Base-by-base conservation (phyloP, 2,329 filamentous ascomycete species). In the Fusarium mundagurra region DNA sequence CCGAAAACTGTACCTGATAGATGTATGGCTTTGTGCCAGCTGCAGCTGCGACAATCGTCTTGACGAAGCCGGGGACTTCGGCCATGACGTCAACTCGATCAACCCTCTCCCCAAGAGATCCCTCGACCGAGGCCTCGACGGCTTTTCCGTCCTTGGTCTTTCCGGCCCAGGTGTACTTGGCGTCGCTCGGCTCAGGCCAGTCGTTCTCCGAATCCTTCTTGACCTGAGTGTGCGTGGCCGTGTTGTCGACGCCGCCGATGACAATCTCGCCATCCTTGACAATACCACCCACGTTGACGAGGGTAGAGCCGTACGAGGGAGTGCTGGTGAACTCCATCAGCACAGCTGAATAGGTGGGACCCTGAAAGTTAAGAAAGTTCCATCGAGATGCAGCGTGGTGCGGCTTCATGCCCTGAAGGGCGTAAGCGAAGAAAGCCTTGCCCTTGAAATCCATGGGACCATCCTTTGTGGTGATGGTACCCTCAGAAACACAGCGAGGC, bases 251-350 rank as follows among this genome's bases (percentile, higher is more conserved):
- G 61, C 93, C 93, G 45, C 92, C 95, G 64, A 90, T 89, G 72
- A 98, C 83, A 67, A 98, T 91, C 83, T 96, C 91, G 69, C 90
- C 93, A 69, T 98, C 93, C 80, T 92, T 95, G 63, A 90, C 91
- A 67, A 99, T 90, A 61, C 91, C 93, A 63, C 95, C 94, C 27
- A 98, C 93, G 73, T 90, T 93, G 72, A 99, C 95, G 24, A 90
- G 85, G 2, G 95, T 98, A 58, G 91, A 91, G 39, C 94, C 96
- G 81, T 99, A 99, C 9, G 96, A 98, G 8, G 94, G 91, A 34
- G 96, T 97, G 2, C 96, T 99, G 43, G 91, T 97, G 83, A 92
- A 99, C 83, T 98, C 93, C 96, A 99, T 99, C 86, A 98, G 87
- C 75, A 97, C 85, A 34, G 95, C 96, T 34, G 95, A 96, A 85